Conservation (phyloP, 2,329 filamentous ascomycete genomes). For the Gnomoniopsis smithogilvyi region DNA sequence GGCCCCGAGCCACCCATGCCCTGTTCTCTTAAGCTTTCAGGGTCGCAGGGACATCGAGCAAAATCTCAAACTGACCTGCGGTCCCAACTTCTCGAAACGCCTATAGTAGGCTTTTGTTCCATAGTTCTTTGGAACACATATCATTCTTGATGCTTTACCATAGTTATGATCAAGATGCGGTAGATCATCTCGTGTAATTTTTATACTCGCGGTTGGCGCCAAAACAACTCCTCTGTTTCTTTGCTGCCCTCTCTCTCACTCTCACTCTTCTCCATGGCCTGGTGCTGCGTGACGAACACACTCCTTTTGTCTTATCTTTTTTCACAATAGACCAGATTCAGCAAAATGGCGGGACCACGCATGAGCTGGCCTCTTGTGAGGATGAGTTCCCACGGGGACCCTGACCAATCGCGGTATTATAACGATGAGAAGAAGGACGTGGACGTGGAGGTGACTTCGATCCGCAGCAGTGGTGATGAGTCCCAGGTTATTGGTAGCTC, state of each 20-base stretch:
- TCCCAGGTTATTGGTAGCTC: constrained; percentile 21
- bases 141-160: not conserved
- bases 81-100: constrained; percentile 5
- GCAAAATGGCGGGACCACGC: constrained; percentile 1
- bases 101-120: not conserved
- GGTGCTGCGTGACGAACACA: not conserved
- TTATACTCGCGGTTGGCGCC: constrained; percentile 1
- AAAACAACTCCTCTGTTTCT: not conserved
- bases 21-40: not conserved
- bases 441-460: constrained; percentile 4
- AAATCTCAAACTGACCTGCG: constrained; percentile 3
- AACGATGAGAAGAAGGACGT: constrained; percentile 1
- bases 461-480: not conserved
- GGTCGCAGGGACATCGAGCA: not conserved
- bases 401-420: not conserved
- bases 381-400: not conserved
- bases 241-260: not conserved
- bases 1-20: not conserved
- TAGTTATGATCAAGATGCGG: not conserved
- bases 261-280: not conserved
- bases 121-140: not conserved
- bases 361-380: constrained; percentile 13
- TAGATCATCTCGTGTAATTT: not conserved
- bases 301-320: not conserved
- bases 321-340: not conserved